Evolutionary conservation across 768 basidiomycete genomes (phyloP).

Genomic region (Imleria badia): DNA sequence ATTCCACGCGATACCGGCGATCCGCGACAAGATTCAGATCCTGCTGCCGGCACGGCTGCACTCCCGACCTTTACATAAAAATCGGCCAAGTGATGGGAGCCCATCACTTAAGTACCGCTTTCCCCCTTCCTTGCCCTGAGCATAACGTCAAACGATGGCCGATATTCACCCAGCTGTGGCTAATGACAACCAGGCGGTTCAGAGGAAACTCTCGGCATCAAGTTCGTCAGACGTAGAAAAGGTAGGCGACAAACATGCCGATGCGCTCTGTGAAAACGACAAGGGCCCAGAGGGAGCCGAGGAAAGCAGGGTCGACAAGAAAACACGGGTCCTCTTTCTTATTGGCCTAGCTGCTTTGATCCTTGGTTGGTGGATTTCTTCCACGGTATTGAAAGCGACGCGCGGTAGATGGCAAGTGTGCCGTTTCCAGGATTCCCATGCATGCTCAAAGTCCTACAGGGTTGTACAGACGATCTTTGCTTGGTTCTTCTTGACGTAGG

Average conservation of each 20-base stretch:
- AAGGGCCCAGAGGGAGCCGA: conserved; percentile 5
- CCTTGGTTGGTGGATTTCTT: conserved; percentile 84
- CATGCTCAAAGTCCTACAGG: conserved; percentile 39
- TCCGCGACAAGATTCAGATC: neutral
- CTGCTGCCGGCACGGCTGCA: neutral
- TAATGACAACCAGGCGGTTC: conserved; percentile 7
- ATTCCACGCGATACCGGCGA: conserved; percentile 5
- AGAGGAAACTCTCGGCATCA: conserved; percentile 21
- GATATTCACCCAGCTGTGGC: conserved; percentile 1
- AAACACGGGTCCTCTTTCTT: conserved; percentile 47
- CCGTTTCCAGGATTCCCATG: neutral
- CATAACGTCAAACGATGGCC: conserved; percentile 15
- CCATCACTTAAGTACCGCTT: neutral
- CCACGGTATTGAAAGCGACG: conserved; percentile 65
- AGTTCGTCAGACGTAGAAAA: conserved; percentile 15
- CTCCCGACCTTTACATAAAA: neutral
- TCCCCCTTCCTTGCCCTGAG: neutral
- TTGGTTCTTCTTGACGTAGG: conserved; percentile 78
- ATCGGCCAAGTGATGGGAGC: neutral
- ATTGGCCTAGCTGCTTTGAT: conserved; percentile 56
- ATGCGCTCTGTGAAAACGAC: conserved; percentile 3
- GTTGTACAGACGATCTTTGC: conserved; percentile 79
- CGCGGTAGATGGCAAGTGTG: conserved; percentile 67
- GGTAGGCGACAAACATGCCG: conserved; percentile 20
- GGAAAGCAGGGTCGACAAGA: conserved; percentile 13